Base-by-base conservation (phyloP, 371 early-diverging fungal species). In the Apophysomyces ossiformis region DNA sequence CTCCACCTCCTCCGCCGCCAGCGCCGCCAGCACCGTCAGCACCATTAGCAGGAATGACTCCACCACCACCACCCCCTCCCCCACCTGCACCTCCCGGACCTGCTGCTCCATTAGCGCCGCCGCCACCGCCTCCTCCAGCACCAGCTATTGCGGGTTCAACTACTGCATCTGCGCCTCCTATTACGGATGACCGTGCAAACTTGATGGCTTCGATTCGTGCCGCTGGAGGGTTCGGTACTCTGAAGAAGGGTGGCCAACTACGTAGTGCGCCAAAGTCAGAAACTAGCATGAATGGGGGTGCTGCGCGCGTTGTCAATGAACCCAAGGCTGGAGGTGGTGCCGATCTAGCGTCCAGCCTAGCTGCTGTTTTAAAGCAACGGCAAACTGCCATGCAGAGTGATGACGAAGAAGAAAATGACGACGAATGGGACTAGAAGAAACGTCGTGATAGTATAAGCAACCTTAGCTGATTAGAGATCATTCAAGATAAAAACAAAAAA, bases 171-270 rank as follows among this genome's bases (percentile, higher is more conserved):
- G 45, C 67, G 8, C 66, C 73, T 16, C 50, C 62, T 60, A 9
- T 57, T 26, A 44, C 64, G 37, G 74, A 67, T 39, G 71, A 64
- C 16, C 65, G 78, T 18, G 54, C 65, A 2, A 71, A 74, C 43
- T 60, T 82, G 9, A 70, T 82, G 79, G 79, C 72, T 21, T 77
- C 82, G 4, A 82, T 82, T 57, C 75, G 79, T 44, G 76, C 76
- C 15, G 67, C 82, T 4, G 79, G 82, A 62, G 82, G 79, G 39
- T 76, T 82, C 63, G 72, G 69, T n/a, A 69, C 61, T 26, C 61
- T 82, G 2, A 79, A 79, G 37, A 67, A 68, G 21, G 63, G 66
- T 9, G 78, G 78, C 18, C 69, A 60, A 21, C 61, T 76, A 13
- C 64, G 64, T 18, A 54, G 47, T 16, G 57, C 60, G 1, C 54